phyloP scores from a whole-genome alignment of 2,329 filamentous ascomycete species.

The Neonectria sp. region DNA sequence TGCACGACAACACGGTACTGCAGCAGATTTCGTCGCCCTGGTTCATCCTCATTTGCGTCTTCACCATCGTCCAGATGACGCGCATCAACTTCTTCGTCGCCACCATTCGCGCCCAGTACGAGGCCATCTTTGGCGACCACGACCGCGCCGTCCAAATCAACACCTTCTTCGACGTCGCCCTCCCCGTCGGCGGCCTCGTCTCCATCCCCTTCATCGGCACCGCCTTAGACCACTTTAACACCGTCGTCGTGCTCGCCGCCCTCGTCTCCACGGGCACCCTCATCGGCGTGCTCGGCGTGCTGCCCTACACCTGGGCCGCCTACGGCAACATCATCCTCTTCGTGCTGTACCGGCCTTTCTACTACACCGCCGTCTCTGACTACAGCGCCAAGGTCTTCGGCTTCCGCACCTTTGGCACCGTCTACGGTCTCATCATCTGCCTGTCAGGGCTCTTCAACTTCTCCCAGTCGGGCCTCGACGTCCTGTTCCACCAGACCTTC shows the following conservation, averaged over 20 bases:
- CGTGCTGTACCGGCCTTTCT: constrained; percentile 88
- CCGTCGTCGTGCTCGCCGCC: constrained; percentile 76
- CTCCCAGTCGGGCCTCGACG: constrained; percentile 84
- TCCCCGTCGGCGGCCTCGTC: constrained; percentile 87
- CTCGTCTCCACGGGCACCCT: constrained; percentile 80
- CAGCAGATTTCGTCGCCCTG: constrained; percentile 85
- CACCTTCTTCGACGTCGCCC: constrained; percentile 83
- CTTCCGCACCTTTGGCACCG: constrained; percentile 91
- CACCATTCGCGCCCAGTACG: constrained; percentile 87
- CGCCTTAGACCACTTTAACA: constrained; percentile 83
- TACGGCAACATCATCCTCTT: constrained; percentile 86
- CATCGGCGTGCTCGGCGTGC: constrained; percentile 83
- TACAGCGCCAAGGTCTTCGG: constrained; percentile 94
- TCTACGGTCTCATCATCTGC: constrained; percentile 94
- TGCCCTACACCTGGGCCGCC: constrained; percentile 78
- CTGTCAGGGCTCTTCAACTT: constrained; percentile 89
- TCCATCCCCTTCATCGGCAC: constrained; percentile 89
- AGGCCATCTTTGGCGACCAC: constrained; percentile 77
- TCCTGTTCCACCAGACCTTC: constrained; percentile 82
- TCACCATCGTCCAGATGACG: constrained; percentile 84
- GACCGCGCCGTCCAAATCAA: constrained; percentile 79
- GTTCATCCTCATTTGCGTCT: constrained; percentile 87
- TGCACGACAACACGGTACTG: constrained; percentile 80
- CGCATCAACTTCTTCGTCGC: constrained; percentile 95
- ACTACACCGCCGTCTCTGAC: constrained; percentile 92